phyloP scores from a whole-genome alignment of 441 rosid genomes.

The Hypseocharis bilobata region DNA sequence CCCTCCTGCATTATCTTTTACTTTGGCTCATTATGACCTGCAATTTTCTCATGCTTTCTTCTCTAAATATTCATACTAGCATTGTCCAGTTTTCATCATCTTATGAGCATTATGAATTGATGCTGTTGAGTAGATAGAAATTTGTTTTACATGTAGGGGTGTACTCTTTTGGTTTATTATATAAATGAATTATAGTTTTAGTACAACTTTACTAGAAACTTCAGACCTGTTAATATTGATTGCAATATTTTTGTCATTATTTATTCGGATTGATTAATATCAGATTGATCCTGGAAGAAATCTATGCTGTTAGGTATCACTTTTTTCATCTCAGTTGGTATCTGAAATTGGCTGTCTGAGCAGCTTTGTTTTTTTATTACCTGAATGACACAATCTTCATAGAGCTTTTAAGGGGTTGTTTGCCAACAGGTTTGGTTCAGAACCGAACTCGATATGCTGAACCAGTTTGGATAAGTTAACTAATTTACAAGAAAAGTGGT shows the following conservation, averaged over 20 bases:
- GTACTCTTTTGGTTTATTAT: neutral
- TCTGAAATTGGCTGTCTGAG: slow-evolving; percentile 4
- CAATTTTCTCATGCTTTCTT: neutral
- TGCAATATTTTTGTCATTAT: too few relatives aligned
- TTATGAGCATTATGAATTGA: neutral
- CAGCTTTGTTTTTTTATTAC: neutral
- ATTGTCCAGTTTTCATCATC: neutral
- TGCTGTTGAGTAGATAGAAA: neutral
- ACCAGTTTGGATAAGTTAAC: too few relatives aligned
- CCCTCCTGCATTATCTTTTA: neutral
- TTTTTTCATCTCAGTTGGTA: slow-evolving; percentile 2
- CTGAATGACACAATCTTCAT: neutral
- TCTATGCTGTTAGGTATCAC: neutral
- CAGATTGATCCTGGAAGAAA: neutral
- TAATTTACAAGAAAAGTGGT: too few relatives aligned
- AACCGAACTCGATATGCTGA: too few relatives aligned
- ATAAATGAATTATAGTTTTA: slow-evolving; percentile 1
- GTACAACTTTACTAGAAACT: neutral
- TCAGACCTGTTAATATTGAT: neutral
- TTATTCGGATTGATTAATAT: too few relatives aligned
- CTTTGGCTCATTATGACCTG: neutral
- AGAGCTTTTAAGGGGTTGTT: too few relatives aligned
- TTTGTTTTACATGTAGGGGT: neutral
- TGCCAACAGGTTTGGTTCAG: too few relatives aligned
- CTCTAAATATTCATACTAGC: neutral